Conservation (phyloP, 2,329 filamentous ascomycete species). For the Sarocladiaceae sp. region DNA sequence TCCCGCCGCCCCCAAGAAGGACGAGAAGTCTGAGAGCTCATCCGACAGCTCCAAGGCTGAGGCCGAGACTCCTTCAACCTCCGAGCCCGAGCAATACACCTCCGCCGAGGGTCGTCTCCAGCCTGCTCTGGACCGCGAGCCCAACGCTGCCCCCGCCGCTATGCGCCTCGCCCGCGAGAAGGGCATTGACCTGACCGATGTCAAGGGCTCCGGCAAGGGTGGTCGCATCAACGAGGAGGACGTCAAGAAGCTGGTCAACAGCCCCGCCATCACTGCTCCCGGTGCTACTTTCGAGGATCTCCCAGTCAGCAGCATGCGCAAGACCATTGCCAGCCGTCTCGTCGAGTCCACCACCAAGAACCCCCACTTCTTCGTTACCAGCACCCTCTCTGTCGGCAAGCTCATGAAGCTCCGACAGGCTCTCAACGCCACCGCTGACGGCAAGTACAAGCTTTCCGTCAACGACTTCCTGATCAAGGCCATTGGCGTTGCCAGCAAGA, state of each 20-base stretch:
- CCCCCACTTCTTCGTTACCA: slow-evolving; percentile 97
- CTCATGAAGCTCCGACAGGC: slow-evolving; percentile 93
- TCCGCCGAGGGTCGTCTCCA: slow-evolving; percentile 74
- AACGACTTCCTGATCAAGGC: slow-evolving; percentile 99
- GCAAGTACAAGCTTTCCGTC: slow-evolving; percentile 98
- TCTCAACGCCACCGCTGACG: slow-evolving; percentile 82
- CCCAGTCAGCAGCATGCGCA: slow-evolving; percentile 89
- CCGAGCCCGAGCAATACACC: slow-evolving; percentile 65
- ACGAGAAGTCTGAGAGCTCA: slow-evolving; percentile 60
- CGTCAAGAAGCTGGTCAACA: slow-evolving; percentile 77
- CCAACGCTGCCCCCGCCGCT: slow-evolving; percentile 66
- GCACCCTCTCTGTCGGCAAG: slow-evolving; percentile 87
- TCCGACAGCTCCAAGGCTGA: slow-evolving; percentile 35
- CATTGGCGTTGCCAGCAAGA: slow-evolving; percentile 79
- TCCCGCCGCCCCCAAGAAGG: slow-evolving; percentile 56
- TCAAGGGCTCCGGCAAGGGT: slow-evolving; percentile 84
- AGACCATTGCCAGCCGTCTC: slow-evolving; percentile 91
- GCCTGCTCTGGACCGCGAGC: slow-evolving; percentile 77
- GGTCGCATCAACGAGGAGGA: slow-evolving; percentile 90
- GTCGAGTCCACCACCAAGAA: slow-evolving; percentile 86
- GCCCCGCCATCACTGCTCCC: slow-evolving; percentile 48
- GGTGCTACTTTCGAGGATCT: slow-evolving; percentile 76
- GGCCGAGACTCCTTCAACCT: slow-evolving; percentile 39
- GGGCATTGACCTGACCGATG: slow-evolving; percentile 67
- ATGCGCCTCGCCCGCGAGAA: slow-evolving; percentile 83